Conservation (phyloP, 1,284 basidiomycete species). For the Fistulinella cinereoalba region DNA sequence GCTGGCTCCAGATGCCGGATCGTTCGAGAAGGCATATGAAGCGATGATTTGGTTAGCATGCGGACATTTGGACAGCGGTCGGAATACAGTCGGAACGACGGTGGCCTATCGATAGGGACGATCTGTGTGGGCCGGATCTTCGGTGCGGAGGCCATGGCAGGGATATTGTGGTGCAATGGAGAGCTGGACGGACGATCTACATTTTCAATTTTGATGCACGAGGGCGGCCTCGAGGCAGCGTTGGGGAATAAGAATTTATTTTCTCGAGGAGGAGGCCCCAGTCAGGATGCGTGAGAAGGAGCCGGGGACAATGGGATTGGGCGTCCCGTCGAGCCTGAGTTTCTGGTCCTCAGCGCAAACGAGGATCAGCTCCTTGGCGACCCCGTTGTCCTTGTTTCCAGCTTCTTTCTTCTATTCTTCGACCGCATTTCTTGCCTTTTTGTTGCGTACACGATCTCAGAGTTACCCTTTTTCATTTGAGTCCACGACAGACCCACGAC, state of each 20-base stretch:
- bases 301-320: conserved; percentile 11
- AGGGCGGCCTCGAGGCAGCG: conserved; percentile 26
- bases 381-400: conserved; percentile 23
- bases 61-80: neutral
- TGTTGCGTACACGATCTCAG: conserved; percentile 32
- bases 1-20: too few relatives aligned
- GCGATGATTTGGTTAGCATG: conserved; percentile 3
- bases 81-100: too few relatives aligned
- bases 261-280: too few relatives aligned
- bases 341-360: conserved; percentile 24
- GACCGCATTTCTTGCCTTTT: conserved; percentile 30
- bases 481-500: conserved; percentile 38
- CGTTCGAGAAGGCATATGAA: conserved; percentile 6
- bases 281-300: conserved; percentile 27
- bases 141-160: neutral
- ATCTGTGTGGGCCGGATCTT: conserved; percentile 16
- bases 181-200: neutral
- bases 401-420: conserved; percentile 28
- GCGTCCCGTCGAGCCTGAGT: conserved; percentile 10
- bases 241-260: neutral
- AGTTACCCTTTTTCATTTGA: conserved; percentile 31
- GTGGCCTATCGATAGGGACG: conserved; percentile 25
- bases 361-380: conserved; percentile 30
- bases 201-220: conserved; percentile 13
- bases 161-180: too few relatives aligned